Evolutionary conservation across 2,329 filamentous ascomycete species (phyloP).

Genomic region (Sarocladium brachiariae): DNA sequence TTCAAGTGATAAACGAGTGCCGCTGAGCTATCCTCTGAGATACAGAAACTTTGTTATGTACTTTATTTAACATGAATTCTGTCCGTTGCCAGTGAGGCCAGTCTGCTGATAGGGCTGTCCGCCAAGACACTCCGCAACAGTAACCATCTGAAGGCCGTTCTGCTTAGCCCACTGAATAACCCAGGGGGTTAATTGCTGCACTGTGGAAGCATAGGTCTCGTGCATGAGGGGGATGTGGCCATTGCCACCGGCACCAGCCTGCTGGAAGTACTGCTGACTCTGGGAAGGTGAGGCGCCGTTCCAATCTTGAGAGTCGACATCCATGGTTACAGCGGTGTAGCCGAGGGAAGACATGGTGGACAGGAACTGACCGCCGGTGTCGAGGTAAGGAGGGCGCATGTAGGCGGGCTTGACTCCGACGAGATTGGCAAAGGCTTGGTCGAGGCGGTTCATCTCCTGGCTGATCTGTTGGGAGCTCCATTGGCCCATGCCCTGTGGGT

Average conservation of each 20-base stretch:
- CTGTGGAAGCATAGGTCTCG: slow-evolving; percentile 44
- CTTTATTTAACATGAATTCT: slow-evolving; percentile 14
- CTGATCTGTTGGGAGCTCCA: slow-evolving; percentile 31
- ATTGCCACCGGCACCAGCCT: slow-evolving; percentile 33
- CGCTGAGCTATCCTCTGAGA: too few species aligned
- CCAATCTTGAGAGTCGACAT: slow-evolving; percentile 57
- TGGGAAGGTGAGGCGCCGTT: slow-evolving; percentile 42
- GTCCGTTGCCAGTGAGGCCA: slow-evolving; percentile 28
- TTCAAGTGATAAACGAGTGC: neutral
- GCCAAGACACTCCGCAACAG: slow-evolving; percentile 39
- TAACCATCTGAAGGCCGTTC: slow-evolving; percentile 41
- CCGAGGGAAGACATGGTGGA: slow-evolving; percentile 37
- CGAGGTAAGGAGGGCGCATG: slow-evolving; percentile 44
- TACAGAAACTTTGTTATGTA: too few species aligned
- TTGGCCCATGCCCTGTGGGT: slow-evolving; percentile 34
- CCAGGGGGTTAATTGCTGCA: slow-evolving; percentile 40
- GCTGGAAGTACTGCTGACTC: slow-evolving; percentile 45
- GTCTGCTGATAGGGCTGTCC: slow-evolving; percentile 19
- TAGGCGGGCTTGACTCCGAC: slow-evolving; percentile 42
- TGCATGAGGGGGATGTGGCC: slow-evolving; percentile 53
- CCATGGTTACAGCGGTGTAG: slow-evolving; percentile 55
- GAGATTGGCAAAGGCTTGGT: slow-evolving; percentile 44
- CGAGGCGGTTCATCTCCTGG: slow-evolving; percentile 42
- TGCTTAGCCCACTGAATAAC: slow-evolving; percentile 43
- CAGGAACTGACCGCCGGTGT: slow-evolving; percentile 37